Evolutionary conservation across 306 rosid genomes (phyloP).

Genomic region (Geum urbanum): DNA sequence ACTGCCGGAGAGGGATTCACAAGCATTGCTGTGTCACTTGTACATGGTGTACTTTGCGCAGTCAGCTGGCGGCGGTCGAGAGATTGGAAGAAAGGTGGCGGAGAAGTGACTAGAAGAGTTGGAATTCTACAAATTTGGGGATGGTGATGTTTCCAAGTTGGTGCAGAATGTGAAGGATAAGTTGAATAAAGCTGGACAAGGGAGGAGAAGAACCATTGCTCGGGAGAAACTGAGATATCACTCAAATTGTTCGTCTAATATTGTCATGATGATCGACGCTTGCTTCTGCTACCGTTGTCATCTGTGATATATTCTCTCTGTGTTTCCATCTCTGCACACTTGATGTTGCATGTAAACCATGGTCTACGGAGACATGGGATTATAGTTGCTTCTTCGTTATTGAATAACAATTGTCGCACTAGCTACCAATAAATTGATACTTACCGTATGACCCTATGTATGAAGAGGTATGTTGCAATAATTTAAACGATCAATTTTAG

Average conservation of each 20-base stretch:
- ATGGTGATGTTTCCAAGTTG: conserved; percentile 67
- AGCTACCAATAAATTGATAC: too few species aligned
- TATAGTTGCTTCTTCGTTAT: neutral
- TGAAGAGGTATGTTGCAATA: too few species aligned
- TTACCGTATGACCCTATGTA: too few species aligned
- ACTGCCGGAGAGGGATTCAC: conserved; percentile 70
- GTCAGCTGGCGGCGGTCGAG: conserved; percentile 82
- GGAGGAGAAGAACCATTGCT: conserved; percentile 89
- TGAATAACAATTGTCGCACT: neutral
- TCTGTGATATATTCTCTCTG: too few species aligned
- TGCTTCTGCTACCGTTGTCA: neutral
- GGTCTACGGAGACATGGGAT: neutral
- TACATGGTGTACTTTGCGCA: conserved; percentile 94
- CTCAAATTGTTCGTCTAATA: conserved; percentile 75
- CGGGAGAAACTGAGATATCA: conserved; percentile 93
- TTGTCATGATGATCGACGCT: conserved; percentile 35
- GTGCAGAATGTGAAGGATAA: conserved; percentile 86
- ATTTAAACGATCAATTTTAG: too few species aligned
- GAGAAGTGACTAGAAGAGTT: conserved; percentile 61
- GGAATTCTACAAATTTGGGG: conserved; percentile 89
- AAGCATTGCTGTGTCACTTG: conserved; percentile 91
- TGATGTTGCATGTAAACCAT: neutral
- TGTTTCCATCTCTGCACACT: neutral
- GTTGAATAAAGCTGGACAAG: conserved; percentile 85
- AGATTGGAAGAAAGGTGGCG: conserved; percentile 87